Evolutionary conservation across 768 basidiomycete species (phyloP), one percentile per base, ranked within the genome.

Genomic region (Ephemerocybe angulata): DNA sequence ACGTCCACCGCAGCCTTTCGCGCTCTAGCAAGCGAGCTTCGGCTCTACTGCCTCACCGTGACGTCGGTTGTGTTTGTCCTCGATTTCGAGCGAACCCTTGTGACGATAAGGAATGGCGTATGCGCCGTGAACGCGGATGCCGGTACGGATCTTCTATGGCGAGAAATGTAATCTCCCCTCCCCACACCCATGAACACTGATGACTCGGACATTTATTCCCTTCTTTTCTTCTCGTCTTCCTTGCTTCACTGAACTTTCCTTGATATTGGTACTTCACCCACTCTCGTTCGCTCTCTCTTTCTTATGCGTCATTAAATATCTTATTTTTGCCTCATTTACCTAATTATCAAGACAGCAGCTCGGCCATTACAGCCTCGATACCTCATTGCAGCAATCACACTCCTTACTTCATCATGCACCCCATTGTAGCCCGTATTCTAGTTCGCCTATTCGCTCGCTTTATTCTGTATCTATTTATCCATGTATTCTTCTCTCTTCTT

Each of bases 1-100:
- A 65, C 73, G 13, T 70, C 79, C 28, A 71, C 76, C 2, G 66
- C 77, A 6, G 85, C 84, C 3, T 65, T 85, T 38, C 78, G 83
- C 21, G 83, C 84, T 2, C 70, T 88, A 6, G 77, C 78, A 3
- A 75, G 74, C 52, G 86, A 88, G 66, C 68, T 88, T 47, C 77
- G 80, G 37, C 68, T 87, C 10, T 88, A 87, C 60, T 80, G 76
- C 57, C 78, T 81, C 4, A 74, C 74, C 1, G 69, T 86, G 27
- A 61, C 60, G 8, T 73, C 73, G 21, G 75, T 85, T 5, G 70
- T 87, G n/a, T 87, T 86, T 58, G 83, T 87, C 47, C 73, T 79
- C 53, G 77, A 86, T 33, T 83, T 85, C 62, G 83, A 86, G 56
- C 74, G 83, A 61, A 83, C 73, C 19, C 76, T 81, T 28, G 72